Base-by-base conservation (phyloP, 2,329 filamentous ascomycete species). In the Corniculantispora saksenae region DNA sequence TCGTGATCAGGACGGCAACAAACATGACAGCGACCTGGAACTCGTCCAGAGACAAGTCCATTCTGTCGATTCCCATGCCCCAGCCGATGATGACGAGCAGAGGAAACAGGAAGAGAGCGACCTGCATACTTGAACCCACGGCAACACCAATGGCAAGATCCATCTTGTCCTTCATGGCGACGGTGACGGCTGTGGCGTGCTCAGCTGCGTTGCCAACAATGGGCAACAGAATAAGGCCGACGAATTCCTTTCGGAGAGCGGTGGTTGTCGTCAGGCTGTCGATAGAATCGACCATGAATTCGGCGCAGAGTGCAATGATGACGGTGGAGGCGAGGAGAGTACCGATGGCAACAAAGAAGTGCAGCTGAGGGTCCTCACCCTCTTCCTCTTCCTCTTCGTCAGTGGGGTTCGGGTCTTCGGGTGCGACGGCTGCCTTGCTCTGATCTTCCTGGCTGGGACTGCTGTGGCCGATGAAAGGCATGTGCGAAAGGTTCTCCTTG, bases 11-110 rank as follows among this genome's bases (percentile, higher is more conserved):
- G 0, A 92, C 91, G 2, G 92, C 89, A 15, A 95, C 91, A 70
- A 97, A 96, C 48, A 97, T 80, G 48, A 91, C 89, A 25, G 93
- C 90, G 17, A 97, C 89, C 79, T 97, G 92, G 81, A 97, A 97
- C 1, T 89, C 89, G 73, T 96, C 92, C 74, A 97, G 95, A 75
- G 90, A 90, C 6, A 97, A 84, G 23, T 89, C 92, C 92, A 94
- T 94, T 1, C 87, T 83, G 67, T 89, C 87, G 67, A 85, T 76
- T 45, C 80, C 85, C 84, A 93, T 88, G 68, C 87, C 88, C 91
- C 91, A 94, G 63, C 91, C 91, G 43, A 94, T 86, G 45, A 94
- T 84, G 64, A 93, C 89, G 38, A 93, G 84, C 13, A 94, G 79
- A 0, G 91, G 91, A 10, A 92, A 92, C 59, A 94, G 83, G 75